Percentiles rank a stretch among this genome's conserved stretches.
Conservation (phyloP, 768 basidiomycete genomes). For the Holtermannia corniformis region DNA sequence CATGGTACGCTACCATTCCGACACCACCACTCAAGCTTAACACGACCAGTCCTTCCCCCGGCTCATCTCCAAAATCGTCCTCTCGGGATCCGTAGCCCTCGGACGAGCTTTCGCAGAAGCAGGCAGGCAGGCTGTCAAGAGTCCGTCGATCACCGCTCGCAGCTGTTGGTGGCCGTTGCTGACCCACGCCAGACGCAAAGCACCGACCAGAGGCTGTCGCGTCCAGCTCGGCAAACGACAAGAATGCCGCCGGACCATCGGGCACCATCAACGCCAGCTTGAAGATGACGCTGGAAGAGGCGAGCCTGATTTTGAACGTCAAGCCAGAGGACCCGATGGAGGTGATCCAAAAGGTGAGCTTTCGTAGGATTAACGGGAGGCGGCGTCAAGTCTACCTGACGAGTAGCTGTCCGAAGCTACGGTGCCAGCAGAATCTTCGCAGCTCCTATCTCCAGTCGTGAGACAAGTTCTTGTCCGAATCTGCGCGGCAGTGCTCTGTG, state of each 20-base stretch:
- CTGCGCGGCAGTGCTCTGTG: too few relatives aligned
- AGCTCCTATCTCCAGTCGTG: too few relatives aligned
- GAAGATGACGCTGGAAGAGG: slow-evolving; percentile 92
- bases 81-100: slow-evolving; percentile 59
- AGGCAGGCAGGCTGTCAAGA: slow-evolving; percentile 82
- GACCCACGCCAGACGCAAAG: slow-evolving; percentile 61
- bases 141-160: slow-evolving; percentile 47
- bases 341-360: slow-evolving; percentile 59
- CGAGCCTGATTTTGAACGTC: slow-evolving; percentile 78
- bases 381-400: too few relatives aligned
- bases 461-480: too few relatives aligned
- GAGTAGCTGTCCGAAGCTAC: too few relatives aligned
- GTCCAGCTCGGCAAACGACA: slow-evolving; percentile 49
- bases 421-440: too few relatives aligned
- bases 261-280: slow-evolving; percentile 76
- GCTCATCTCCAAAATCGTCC: slow-evolving; percentile 65
- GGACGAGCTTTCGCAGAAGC: slow-evolving; percentile 88
- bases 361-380: too few relatives aligned
- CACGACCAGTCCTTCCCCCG: slow-evolving; percentile 61
- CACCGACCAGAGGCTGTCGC: slow-evolving; percentile 61
- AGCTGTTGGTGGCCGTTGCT: not conserved
- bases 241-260: slow-evolving; percentile 56
- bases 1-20: not conserved
- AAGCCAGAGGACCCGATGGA: slow-evolving; percentile 65
- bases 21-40: not conserved